Base-by-base conservation (phyloP, 805 yeast species). In the Wickerhamiella allomyrinae region DNA sequence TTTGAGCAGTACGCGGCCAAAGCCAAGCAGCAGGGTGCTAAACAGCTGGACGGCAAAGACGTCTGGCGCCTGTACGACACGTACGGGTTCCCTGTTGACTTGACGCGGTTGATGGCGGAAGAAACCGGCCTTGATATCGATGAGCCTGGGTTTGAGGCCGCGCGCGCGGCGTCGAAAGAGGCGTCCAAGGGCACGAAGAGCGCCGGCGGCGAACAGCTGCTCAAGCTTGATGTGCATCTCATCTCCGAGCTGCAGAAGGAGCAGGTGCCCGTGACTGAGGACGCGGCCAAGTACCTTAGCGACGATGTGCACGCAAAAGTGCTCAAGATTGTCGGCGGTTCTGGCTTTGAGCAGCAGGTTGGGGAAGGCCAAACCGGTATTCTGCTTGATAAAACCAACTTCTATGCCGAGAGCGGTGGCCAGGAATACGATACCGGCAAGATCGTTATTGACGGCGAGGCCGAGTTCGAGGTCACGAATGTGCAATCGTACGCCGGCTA, bases 331-430 rank as follows among this genome's bases (percentile, higher is more conserved):
- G 77, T 77, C 53, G 45, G 44, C 50, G 84, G 85, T 33, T 63
- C 71, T 35, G 62, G 67, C 25, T 84, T 86, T 52, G 76, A 74
- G 40, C 68, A 64, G 27, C 44, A 57, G 4, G 59, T 66, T 21
- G 58, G 53, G 24, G 57, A 44, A 17, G 55, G 67, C 31, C 85
- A 82, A 59, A 65, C 71, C 51, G 99, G 99, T 60, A 63, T 91
- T 41, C 60, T 91, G 39, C 69, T 91, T 46, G 93, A 91, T 60
- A 80, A 76, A 61, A 84, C 97, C 20, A 91, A 93, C 61, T 85
- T 91, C 65, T 91, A 91, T 58, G 97, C 98, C 40, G 99, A 91
- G 68, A 93, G 84, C 65, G 99, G 99, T 76, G 99, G 99, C 58
- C 99, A 91, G 70, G 96, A 86, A 63, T 80, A 72, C 57, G 99